A percentile compares a stretch with the other conserved stretches of the same genome.
Evolutionary conservation across 495 filamentous ascomycete genomes (phyloP).

Genomic region (Parmelia sp.): DNA sequence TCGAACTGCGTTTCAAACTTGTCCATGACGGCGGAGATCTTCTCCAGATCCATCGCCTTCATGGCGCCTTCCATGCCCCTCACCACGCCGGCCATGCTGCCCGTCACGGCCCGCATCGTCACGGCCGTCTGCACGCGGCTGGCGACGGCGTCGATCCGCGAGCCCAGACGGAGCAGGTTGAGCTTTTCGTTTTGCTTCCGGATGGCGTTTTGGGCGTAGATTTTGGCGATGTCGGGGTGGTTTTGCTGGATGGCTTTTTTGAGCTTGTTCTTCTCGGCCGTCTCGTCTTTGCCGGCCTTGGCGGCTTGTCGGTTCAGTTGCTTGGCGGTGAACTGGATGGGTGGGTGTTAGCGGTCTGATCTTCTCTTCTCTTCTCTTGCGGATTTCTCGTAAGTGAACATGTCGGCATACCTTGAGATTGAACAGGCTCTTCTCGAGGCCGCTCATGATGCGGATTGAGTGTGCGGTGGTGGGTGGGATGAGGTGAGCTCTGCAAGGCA

Average conservation of each 20-base stretch:
- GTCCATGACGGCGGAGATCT: slow-evolving; percentile 61
- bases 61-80: slow-evolving; percentile 60
- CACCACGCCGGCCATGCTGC: slow-evolving; percentile 58
- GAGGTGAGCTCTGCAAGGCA: not conserved
- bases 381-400: not conserved
- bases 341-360: not conserved
- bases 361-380: not conserved
- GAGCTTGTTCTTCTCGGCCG: slow-evolving; percentile 71
- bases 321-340: slow-evolving; percentile 71
- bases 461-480: not conserved
- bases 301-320: slow-evolving; percentile 73
- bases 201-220: slow-evolving; percentile 79
- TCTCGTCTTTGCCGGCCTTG: slow-evolving; percentile 78
- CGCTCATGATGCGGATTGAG: not conserved
- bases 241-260: slow-evolving; percentile 65
- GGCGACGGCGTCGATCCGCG: slow-evolving; percentile 56
- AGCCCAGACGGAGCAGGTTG: slow-evolving; percentile 54
- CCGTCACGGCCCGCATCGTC: slow-evolving; percentile 59
- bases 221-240: slow-evolving; percentile 70
- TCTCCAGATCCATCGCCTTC: slow-evolving; percentile 39
- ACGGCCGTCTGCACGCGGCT: slow-evolving; percentile 59
- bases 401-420: slow-evolving; percentile 12
- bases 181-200: slow-evolving; percentile 67
- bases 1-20: slow-evolving; percentile 79
- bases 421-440: slow-evolving; percentile 10